Evolutionary conservation across 2,329 filamentous ascomycete genomes (phyloP), one percentile per base, ranked within the genome.

Genomic region (Fusarium poae): DNA sequence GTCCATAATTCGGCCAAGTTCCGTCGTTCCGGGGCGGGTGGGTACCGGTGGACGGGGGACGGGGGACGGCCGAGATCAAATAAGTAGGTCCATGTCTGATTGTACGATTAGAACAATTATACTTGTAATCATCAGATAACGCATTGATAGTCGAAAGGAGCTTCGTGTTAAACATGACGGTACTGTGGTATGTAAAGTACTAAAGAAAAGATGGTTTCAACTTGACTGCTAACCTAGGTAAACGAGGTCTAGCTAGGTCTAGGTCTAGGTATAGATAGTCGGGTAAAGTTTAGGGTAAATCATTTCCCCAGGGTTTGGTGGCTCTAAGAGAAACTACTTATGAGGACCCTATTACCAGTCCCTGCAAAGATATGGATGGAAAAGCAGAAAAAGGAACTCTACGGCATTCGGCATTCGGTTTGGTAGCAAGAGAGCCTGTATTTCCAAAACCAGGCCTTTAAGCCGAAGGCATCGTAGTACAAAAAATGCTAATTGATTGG

Each of bases 391-490:
- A 15, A 20, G 12, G 10, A 23, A 16, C 30, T 39, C 45, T 34
- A 37, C 55, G 46, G 57, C 27, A 63, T 76, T 79, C 82, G 82
- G 82, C 75, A 82, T 79, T 82, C 79, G 82, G 79, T 80, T 27
- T 62, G 27, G 51, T 39, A 21, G n/a, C 6, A 29, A 29, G 34
- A 48, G 48, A 46, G 37, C 40, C 43, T 27, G 45, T 56, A 53
- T 42, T 35, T 40, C 25, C 20, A 51, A 34, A 43, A 32, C 45
- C 35, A 49, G 51, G 59, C 72, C 69, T 68, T 75, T 74, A 54
- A 74, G 65, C 72, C 72, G 72, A 74, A 66, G 42, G 48, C 37
- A 49, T 30, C 35, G 20, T 13, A 39, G n/a, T 20, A 60, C 42
- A 21, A 23, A 57, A 21, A 51, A 43, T 37, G 6, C 23, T 13